Evolutionary conservation across 768 basidiomycete genomes (phyloP).

Genomic region (Phaffia tasmanica): DNA sequence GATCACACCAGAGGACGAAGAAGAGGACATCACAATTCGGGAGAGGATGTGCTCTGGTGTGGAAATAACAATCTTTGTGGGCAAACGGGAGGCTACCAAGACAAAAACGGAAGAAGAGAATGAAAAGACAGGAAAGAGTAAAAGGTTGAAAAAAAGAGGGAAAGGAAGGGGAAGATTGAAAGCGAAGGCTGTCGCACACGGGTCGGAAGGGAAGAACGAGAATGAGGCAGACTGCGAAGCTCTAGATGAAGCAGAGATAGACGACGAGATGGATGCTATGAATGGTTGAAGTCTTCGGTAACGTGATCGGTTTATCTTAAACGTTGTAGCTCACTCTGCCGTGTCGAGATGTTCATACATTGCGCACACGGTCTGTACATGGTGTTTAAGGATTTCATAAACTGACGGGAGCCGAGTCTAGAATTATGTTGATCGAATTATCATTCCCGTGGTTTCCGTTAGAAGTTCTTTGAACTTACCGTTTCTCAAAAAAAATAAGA

Average conservation of each 20-base stretch:
- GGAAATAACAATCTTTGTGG: conserved; percentile 13
- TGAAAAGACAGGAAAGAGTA: not conserved
- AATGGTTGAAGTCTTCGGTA: conserved; percentile 8
- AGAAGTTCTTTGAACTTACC: too few species aligned
- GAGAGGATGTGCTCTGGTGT: conserved; percentile 19
- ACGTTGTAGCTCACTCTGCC: too few species aligned
- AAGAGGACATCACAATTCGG: conserved; percentile 8
- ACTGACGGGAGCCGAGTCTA: too few species aligned
- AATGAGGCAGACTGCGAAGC: conserved; percentile 10
- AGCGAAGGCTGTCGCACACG: not conserved
- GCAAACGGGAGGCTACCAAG: not conserved
- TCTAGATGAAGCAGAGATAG: conserved; percentile 9
- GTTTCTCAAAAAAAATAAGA: too few species aligned
- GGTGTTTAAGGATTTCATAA: too few species aligned
- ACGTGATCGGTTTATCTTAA: too few species aligned
- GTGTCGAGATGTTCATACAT: too few species aligned
- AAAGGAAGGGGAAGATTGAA: not conserved
- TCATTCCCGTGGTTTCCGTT: too few species aligned
- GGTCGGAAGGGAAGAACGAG: not conserved
- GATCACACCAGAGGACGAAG: conserved; percentile 36
- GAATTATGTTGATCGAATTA: too few species aligned
- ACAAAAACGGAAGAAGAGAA: not conserved
- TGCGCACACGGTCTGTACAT: too few species aligned
- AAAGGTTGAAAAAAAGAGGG: not conserved
- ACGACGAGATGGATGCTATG: conserved; percentile 26